phyloP scores from a whole-genome alignment of 2,329 filamentous ascomycete genomes.

The Fusarium dlaminii region DNA sequence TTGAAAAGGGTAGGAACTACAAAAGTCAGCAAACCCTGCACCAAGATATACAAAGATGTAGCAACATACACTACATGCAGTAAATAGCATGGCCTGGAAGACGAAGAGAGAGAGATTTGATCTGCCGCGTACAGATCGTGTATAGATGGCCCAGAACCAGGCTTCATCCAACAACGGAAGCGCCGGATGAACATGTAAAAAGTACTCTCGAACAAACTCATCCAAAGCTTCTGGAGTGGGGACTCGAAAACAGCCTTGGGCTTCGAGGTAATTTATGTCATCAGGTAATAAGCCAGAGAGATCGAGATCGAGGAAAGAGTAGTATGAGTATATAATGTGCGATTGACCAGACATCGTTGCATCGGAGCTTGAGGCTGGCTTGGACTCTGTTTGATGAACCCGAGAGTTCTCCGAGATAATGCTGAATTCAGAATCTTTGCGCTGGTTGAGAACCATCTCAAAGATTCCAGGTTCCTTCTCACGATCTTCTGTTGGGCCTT shows the following conservation, averaged over 20 bases:
- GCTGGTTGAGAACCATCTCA: neutral
- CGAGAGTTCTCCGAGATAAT: neutral
- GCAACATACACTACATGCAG: conserved; percentile 17
- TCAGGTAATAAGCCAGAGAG: conserved; percentile 5
- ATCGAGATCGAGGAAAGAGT: conserved; percentile 11
- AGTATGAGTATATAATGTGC: conserved; percentile 24
- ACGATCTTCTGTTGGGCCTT: neutral
- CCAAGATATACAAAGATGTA: fast-evolving
- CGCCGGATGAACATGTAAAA: neutral
- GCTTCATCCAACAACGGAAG: neutral
- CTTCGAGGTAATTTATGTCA: conserved; percentile 22
- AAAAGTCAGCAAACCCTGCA: neutral
- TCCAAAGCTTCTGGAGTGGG: conserved; percentile 14
- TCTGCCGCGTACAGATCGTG: neutral
- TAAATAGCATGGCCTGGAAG: conserved; percentile 27
- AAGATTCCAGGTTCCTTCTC: neutral
- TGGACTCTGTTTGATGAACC: neutral
- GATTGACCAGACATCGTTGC: neutral
- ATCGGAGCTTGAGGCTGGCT: neutral
- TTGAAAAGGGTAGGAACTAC: conserved; percentile 11
- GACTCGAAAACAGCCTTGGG: conserved; percentile 19
- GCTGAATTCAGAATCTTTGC: neutral
- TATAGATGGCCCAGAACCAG: conserved; percentile 23
- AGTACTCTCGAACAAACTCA: neutral
- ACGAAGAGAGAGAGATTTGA: conserved; percentile 10